Conservation (phyloP, 352 stramenopile species). For the Pythium dissimile region DNA sequence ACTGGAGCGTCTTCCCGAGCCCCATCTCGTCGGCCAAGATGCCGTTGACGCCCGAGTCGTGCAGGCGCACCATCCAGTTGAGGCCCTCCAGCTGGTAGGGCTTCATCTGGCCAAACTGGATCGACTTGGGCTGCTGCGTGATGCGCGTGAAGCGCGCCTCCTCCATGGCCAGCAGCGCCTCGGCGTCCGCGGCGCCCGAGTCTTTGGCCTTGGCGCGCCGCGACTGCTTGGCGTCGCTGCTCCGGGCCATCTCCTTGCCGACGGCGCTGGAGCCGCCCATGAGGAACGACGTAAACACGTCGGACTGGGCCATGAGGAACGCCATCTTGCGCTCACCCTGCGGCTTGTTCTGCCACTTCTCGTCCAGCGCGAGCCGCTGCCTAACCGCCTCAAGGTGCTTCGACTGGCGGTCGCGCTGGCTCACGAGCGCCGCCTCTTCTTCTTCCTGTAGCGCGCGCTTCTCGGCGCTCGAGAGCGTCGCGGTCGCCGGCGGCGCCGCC, state of each 20-base stretch:
- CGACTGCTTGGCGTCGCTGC: conserved; percentile 30
- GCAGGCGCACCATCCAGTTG: conserved; percentile 93
- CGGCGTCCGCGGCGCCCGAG: conserved; percentile 64
- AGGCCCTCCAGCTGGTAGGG: conserved; percentile 85
- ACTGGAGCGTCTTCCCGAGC: conserved; percentile 89
- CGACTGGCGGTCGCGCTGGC: conserved; percentile 76
- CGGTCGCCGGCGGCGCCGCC: conserved; percentile 6
- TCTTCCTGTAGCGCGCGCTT: conserved; percentile 54
- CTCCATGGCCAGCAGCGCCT: conserved; percentile 72
- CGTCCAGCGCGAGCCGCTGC: conserved; percentile 52
- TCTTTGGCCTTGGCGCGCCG: conserved; percentile 69
- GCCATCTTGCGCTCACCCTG: conserved; percentile 72
- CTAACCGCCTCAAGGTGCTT: conserved; percentile 74
- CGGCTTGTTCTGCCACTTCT: conserved; percentile 42
- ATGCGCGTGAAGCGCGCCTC: conserved; percentile 70
- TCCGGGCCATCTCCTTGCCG: conserved; percentile 73
- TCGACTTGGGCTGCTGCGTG: conserved; percentile 75
- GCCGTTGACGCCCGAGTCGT: conserved; percentile 87
- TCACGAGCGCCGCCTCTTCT: conserved; percentile 61
- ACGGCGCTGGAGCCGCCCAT: conserved; percentile 79
- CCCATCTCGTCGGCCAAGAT: conserved; percentile 91
- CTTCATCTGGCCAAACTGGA: conserved; percentile 88
- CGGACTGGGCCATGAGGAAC: conserved; percentile 87
- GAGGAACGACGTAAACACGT: conserved; percentile 86
- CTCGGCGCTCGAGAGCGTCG: conserved; percentile 52